A percentile compares a stretch with the other conserved stretches of the same genome.
Evolutionary conservation across 1,284 basidiomycete species (phyloP).

Genomic region (Butyriboletus appendiculatus): DNA sequence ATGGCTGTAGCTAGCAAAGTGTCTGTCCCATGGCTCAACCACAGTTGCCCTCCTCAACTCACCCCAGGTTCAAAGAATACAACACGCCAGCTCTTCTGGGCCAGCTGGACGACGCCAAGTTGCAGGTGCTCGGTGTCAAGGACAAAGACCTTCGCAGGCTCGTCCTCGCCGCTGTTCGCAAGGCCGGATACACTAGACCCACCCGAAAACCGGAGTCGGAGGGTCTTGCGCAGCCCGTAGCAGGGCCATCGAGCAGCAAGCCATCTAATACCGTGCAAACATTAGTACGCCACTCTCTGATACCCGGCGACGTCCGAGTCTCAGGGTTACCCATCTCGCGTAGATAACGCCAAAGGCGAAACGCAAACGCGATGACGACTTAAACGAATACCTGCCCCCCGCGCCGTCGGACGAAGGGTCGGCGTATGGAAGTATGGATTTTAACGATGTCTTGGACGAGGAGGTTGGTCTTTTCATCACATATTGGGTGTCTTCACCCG

Average conservation of each 20-base stretch:
- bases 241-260: conserved; percentile 12
- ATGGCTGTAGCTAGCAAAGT: conserved; percentile 80
- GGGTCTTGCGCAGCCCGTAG: background rate
- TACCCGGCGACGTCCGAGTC: conserved; percentile 6
- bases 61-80: conserved; percentile 69
- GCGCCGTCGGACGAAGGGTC: conserved; percentile 50
- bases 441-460: conserved; percentile 72
- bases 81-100: conserved; percentile 63
- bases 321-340: background rate
- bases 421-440: conserved; percentile 59
- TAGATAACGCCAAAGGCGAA: conserved; percentile 53
- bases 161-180: conserved; percentile 63
- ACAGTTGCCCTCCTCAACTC: conserved; percentile 5
- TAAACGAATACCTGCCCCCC: conserved; percentile 63
- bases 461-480: conserved; percentile 44
- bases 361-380: conserved; percentile 50
- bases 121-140: conserved; percentile 57
- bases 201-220: conserved; percentile 8
- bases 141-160: conserved; percentile 71
- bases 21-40: conserved; percentile 45
- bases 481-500: background rate
- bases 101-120: conserved; percentile 58
- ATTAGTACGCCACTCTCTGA: conserved; percentile 27
- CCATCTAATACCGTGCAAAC: conserved; percentile 17
- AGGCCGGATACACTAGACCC: conserved; percentile 53